Conservation (phyloP, 2,329 filamentous ascomycete genomes). For the Fusarium odoratissimum region DNA sequence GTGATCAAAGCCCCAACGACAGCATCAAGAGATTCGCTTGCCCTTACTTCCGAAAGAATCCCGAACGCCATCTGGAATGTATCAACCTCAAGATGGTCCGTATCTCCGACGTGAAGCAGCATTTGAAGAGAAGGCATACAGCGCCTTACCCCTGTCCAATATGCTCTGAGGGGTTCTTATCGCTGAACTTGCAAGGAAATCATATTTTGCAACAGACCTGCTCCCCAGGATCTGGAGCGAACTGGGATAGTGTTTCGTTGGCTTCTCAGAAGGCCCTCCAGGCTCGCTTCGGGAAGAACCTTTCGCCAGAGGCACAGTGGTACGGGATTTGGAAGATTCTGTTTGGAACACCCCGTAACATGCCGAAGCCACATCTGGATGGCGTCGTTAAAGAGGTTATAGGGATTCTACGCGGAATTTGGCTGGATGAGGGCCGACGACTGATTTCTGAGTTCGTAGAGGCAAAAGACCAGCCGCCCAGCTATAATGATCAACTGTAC, state of each 20-base stretch:
- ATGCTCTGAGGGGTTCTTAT: fast-evolving
- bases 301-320: background rate
- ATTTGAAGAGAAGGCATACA: background rate
- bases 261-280: fast-evolving
- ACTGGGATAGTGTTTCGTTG: background rate
- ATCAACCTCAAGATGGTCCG: background rate
- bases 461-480: fast-evolving
- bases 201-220: background rate
- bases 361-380: background rate
- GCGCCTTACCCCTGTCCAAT: fast-evolving
- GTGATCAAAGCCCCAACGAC: fast-evolving
- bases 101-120: background rate
- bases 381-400: background rate
- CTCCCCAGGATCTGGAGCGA: fast-evolving
- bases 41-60: background rate
- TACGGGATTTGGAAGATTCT: background rate
- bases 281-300: fast-evolving
- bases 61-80: fast-evolving
- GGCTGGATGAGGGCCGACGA: background rate
- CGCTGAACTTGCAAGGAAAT: fast-evolving
- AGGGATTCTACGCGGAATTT: background rate
- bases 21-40: background rate
- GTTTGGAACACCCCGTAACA: background rate
- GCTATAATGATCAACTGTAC: background rate
- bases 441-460: fast-evolving